Conservation (phyloP, 228 moss, liverwort and hornwort species). For the Sphagnum magellanicum region DNA sequence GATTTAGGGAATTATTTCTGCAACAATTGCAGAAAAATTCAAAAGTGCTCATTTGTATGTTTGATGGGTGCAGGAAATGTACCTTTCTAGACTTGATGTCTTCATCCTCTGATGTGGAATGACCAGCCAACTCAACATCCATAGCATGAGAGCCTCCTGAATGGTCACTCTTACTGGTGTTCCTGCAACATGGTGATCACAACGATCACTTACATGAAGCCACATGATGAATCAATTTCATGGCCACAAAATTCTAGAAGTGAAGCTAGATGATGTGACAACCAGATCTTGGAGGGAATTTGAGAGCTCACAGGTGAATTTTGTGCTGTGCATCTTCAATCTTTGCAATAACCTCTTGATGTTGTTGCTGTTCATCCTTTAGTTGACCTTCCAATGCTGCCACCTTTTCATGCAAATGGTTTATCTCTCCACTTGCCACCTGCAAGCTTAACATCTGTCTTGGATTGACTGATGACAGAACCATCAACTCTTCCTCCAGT, state of each 20-base stretch:
- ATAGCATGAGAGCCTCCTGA: not conserved
- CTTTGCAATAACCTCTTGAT: constrained; percentile 55
- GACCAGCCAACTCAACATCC: constrained; percentile 1
- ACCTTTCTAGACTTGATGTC: constrained; percentile 5
- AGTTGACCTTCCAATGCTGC: constrained; percentile 47
- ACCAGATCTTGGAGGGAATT: too few species aligned
- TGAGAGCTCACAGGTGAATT: constrained; percentile 32
- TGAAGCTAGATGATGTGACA: too few species aligned
- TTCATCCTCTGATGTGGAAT: constrained; percentile 2
- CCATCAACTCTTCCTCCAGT: constrained; percentile 46
- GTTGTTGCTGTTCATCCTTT: constrained; percentile 41
- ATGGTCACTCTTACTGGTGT: not conserved
- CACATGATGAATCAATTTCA: not conserved
- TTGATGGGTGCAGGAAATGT: not conserved
- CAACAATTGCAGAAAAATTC: too few species aligned
- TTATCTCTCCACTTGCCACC: constrained; percentile 49
- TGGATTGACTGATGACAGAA: constrained; percentile 33
- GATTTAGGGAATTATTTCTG: too few species aligned
- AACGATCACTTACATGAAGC: not conserved
- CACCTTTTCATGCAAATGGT: constrained; percentile 44
- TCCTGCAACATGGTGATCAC: not conserved
- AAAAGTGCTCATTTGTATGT: too few species aligned
- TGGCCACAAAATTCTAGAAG: not conserved
- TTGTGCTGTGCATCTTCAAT: constrained; percentile 55
- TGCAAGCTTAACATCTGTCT: constrained; percentile 23